phyloP scores from a whole-genome alignment of 2,329 filamentous ascomycete genomes.

The Ceratocystis eucalypticola region DNA sequence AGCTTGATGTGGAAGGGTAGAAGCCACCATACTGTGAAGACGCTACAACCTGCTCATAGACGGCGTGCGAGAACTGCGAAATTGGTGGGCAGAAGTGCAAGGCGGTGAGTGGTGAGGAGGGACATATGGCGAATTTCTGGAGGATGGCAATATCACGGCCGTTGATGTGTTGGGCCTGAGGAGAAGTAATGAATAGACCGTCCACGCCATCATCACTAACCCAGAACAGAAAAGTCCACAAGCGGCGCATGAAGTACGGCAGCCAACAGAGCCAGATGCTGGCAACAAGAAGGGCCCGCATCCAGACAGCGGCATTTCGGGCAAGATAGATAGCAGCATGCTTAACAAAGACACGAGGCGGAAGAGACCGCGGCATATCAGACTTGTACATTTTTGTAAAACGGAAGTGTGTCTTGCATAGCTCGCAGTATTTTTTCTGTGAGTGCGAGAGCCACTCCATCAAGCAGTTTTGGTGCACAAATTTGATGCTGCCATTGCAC shows the following conservation, averaged over 20 bases:
- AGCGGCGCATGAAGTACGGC: conserved; percentile 77
- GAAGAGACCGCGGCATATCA: conserved; percentile 77
- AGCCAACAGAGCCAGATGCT: conserved; percentile 82
- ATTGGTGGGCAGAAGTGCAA: conserved; percentile 11
- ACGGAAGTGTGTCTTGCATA: conserved; percentile 95
- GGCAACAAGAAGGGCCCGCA: conserved; percentile 62
- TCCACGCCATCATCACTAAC: conserved; percentile 63
- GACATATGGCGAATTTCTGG: conserved; percentile 23
- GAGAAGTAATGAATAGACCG: conserved; percentile 19
- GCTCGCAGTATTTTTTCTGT: conserved; percentile 98
- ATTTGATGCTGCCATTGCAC: conserved; percentile 97
- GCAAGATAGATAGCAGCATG: conserved; percentile 63
- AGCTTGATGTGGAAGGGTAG: background rate
- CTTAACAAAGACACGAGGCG: conserved; percentile 64
- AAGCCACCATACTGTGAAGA: conserved; percentile 3
- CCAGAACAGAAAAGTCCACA: conserved; percentile 94
- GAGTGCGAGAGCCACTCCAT: conserved; percentile 99
- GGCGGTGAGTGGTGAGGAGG: conserved; percentile 23
- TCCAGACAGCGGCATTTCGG: conserved; percentile 61
- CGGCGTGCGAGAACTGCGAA: conserved; percentile 12
- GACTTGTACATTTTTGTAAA: conserved; percentile 97
- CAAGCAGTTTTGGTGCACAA: conserved; percentile 91
- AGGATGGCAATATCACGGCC: conserved; percentile 12
- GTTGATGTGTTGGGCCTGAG: conserved; percentile 7
- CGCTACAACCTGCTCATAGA: conserved; percentile 13